Evolutionary conservation across 768 basidiomycete genomes (phyloP).

Genomic region (Mycena capillaripes): DNA sequence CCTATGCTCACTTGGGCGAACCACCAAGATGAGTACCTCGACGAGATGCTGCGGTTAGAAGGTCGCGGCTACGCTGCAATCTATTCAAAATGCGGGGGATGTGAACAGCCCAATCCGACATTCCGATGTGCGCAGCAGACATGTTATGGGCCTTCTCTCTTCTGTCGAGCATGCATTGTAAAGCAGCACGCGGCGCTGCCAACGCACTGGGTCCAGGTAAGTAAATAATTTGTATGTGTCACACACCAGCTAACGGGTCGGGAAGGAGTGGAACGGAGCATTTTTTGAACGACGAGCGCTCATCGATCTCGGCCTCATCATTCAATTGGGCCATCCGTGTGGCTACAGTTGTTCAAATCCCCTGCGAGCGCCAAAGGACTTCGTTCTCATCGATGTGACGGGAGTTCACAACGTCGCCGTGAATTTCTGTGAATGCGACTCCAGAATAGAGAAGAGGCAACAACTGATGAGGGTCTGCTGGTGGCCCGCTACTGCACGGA

Average conservation of each 20-base stretch:
- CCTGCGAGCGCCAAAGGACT: too few species aligned
- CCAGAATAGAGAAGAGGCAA: not conserved
- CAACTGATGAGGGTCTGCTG: conserved; percentile 27
- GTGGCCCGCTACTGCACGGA: conserved; percentile 29
- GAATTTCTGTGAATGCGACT: too few species aligned
- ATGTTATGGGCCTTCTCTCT: not conserved
- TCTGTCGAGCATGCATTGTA: conserved; percentile 1
- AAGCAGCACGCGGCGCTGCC: not conserved
- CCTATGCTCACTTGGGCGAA: not conserved
- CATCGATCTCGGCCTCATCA: too few species aligned
- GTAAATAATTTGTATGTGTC: too few species aligned
- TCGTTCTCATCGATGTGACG: too few species aligned
- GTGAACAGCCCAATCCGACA: not conserved
- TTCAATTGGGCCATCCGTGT: too few species aligned
- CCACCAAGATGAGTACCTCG: not conserved
- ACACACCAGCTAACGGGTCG: too few species aligned
- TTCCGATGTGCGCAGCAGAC: conserved; percentile 3
- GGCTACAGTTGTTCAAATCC: too few species aligned
- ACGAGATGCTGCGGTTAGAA: not conserved
- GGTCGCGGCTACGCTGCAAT: not conserved
- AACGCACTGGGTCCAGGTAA: conserved; percentile 4
- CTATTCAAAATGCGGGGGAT: not conserved
- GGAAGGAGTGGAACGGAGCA: too few species aligned
- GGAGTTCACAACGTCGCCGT: too few species aligned
- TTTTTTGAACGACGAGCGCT: too few species aligned